Conservation (phyloP, 192 early-diverging fungal genomes). For the Podila epigama region DNA sequence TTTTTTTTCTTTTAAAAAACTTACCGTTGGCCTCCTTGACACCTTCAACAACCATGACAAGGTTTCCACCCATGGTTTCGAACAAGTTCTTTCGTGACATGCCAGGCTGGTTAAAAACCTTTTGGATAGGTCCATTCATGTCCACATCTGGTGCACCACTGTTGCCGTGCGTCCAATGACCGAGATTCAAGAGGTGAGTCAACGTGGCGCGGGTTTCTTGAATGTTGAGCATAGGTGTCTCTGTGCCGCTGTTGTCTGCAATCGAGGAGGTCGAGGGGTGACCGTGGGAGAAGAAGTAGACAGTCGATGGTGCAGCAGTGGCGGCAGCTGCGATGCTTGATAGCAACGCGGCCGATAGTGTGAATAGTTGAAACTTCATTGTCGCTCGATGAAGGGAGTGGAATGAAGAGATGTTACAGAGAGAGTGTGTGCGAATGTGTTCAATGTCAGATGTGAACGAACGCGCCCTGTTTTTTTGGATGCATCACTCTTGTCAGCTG, state of each 20-base stretch:
- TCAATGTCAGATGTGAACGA: neutral
- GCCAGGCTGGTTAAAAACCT: constrained; percentile 36
- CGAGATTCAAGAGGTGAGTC: constrained; percentile 35
- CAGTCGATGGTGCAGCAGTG: constrained; percentile 8
- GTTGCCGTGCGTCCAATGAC: neutral
- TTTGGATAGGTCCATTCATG: constrained; percentile 36
- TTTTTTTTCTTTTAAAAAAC: neutral
- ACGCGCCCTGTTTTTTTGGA: too few species aligned
- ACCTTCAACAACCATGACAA: constrained; percentile 47
- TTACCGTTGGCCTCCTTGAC: constrained; percentile 25
- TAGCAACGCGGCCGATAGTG: neutral
- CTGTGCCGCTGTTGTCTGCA: neutral
- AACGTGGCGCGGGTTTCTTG: constrained; percentile 41
- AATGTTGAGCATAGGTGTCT: constrained; percentile 16
- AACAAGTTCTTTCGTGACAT: constrained; percentile 40
- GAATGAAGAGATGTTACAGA: neutral
- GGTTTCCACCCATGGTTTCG: constrained; percentile 25
- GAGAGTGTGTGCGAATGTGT: neutral
- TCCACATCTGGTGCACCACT: constrained; percentile 4
- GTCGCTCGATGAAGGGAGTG: neutral
- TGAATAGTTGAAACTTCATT: neutral
- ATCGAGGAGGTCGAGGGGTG: neutral
- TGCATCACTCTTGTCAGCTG: too few species aligned
- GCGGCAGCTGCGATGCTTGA: neutral
- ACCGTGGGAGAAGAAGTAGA: neutral